These are phyloP conservation scores for Tephrocybe sp. DNA, from an alignment of 768 basidiomycete species.

Conservation along the genomic window DNA sequence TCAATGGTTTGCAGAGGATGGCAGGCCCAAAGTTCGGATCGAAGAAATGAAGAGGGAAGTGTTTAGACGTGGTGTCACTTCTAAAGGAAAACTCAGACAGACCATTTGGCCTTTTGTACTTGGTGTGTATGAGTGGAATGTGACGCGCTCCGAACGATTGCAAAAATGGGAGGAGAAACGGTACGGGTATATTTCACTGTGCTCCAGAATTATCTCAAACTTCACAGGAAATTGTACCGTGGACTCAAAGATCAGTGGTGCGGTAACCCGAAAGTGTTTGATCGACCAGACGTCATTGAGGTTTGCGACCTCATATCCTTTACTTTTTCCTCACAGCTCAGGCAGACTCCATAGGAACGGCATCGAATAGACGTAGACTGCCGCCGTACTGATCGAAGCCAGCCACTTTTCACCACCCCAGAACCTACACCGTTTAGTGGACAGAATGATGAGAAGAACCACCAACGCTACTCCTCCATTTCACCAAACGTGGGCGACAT, in stretches of 20 bases:
- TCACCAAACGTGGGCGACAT: conserved; percentile 72
- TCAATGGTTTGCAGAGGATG: conserved; percentile 76
- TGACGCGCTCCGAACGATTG: conserved; percentile 59
- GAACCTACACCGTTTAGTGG: conserved; percentile 29
- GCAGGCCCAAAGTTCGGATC: conserved; percentile 59
- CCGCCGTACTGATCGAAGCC: conserved; percentile 92
- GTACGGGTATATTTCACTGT: conserved; percentile 31
- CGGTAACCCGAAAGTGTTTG: conserved; percentile 79
- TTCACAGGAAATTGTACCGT: conserved; percentile 63
- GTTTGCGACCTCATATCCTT: conserved; percentile 38
- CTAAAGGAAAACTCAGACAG: conserved; percentile 57
- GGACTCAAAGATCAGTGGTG: conserved; percentile 80
- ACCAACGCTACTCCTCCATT: conserved; percentile 65
- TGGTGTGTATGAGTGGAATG: conserved; percentile 82
- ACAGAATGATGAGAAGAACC: conserved; percentile 54
- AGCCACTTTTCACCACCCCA: conserved; percentile 75
- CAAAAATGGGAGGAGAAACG: conserved; percentile 62
- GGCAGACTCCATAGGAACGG: conserved; percentile 57
- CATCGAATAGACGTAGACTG: conserved; percentile 97
- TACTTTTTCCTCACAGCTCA: no score
- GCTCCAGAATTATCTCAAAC: background rate
- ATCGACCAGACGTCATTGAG: conserved; percentile 78
- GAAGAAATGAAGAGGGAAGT: conserved; percentile 78
- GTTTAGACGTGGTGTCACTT: conserved; percentile 70
- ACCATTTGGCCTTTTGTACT: conserved; percentile 91